These are phyloP conservation scores for Platanthera zijinensis DNA, from an alignment of 106 monocot genomes.

Conservation along the genomic window DNA sequence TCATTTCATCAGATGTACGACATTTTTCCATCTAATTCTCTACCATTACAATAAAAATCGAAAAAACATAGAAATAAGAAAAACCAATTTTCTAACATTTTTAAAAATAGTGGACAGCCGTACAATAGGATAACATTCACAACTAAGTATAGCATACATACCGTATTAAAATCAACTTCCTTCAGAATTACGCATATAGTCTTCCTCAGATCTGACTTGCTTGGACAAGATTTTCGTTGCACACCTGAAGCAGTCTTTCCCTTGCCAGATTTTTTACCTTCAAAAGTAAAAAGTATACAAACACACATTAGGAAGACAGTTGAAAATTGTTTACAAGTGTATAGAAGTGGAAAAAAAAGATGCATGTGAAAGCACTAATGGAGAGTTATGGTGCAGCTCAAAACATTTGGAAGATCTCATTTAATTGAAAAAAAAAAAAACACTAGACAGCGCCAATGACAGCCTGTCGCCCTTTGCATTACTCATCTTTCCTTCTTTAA, in stretches of 20 bases:
- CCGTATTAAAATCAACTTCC: conserved; percentile 89
- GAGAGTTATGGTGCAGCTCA: not conserved
- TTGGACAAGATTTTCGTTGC: conserved; percentile 42
- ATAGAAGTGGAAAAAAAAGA: not conserved
- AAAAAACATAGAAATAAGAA: too few relatives aligned
- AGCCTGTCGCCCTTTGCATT: not conserved
- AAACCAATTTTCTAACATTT: too few relatives aligned
- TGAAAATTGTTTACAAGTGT: not conserved
- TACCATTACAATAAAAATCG: too few relatives aligned
- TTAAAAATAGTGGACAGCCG: too few relatives aligned
- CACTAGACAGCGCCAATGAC: not conserved
- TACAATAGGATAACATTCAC: not conserved
- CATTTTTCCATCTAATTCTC: too few relatives aligned
- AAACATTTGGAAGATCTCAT: not conserved
- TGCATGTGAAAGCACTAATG: not conserved
- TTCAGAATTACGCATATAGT: conserved; percentile 76
- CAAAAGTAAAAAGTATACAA: conserved; percentile 1
- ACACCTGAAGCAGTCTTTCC: conserved; percentile 29
- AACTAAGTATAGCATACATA: not conserved
- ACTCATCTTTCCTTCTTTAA: not conserved
- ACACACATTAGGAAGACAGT: not conserved
- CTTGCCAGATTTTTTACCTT: conserved; percentile 44
- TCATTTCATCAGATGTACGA: too few relatives aligned
- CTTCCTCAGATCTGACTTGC: conserved; percentile 54
- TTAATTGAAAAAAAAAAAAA: not conserved